Evolutionary conservation across 2,329 filamentous ascomycete species (phyloP), one percentile per base, ranked within the genome.

Genomic region (Xylariaceae sp.): DNA sequence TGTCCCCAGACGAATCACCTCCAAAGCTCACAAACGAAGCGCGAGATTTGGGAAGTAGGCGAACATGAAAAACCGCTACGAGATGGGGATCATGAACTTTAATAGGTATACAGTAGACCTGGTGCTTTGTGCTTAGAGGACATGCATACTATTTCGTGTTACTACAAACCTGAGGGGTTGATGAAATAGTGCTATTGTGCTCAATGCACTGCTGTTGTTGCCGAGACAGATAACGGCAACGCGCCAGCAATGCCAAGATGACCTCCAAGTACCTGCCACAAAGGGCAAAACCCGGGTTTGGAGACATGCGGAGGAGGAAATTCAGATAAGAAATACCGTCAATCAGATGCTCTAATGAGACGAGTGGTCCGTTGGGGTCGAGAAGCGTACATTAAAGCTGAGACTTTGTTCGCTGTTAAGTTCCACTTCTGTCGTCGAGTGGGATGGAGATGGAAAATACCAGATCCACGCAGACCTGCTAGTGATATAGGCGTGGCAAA

Each of bases 221-320:
- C 41, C 48, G 51, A 49, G 49, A 26, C 48, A 34, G 45, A 55
- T 58, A 58, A 22, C 48, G 18, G 36, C 18, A 46, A 13, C 49
- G 39, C 39, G 10, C 51, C 56, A 56, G 50, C 45, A 44, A 46
- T 41, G 49, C 49, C 46, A 48, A 61, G 55, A 53, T 54, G 49
- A 53, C 26, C n/a, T n/a, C n/a, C 45, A 52, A 18, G 36, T 56
- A 65, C 63, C 63, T 64, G 55, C 63, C 60, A 41, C 32, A 64
- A 63, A 60, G 56, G 63, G 63, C 53, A 51, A 8, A 13, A 22
- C 40, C 21, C 39, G 37, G 30, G 41, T 30, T 52, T 49, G 44
- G 22, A 13, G 32, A 19, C 30, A 29, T 57, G 55, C 52, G 52
- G 55, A 57, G 52, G 55, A 57, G 22, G 32, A 47, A 53, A 52